A percentile compares a stretch with the other conserved stretches of the same genome.
phyloP scores from a whole-genome alignment of 2,329 filamentous ascomycete genomes.

The Trichoderma arundinaceum region DNA sequence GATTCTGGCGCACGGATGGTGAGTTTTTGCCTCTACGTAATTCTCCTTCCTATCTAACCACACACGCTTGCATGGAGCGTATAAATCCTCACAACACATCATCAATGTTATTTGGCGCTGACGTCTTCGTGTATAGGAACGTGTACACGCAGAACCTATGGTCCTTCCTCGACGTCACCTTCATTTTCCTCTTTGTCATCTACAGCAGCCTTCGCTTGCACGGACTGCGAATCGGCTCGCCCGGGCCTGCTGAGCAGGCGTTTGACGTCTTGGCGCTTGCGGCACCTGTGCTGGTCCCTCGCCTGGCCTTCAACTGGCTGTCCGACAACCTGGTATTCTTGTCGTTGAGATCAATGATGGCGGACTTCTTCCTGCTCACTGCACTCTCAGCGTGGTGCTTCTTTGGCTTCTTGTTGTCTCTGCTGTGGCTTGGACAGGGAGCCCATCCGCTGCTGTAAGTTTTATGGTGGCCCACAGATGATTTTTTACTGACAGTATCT shows the following conservation, averaged over 20 bases:
- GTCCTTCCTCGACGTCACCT: slow-evolving; percentile 84
- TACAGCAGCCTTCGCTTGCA: slow-evolving; percentile 73
- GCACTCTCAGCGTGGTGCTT: slow-evolving; percentile 82
- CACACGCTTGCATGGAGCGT: neutral
- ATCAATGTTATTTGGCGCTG: neutral
- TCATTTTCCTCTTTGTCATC: slow-evolving; percentile 70
- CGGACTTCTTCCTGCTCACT: slow-evolving; percentile 80
- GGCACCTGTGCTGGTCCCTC: slow-evolving; percentile 77
- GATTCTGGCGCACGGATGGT: slow-evolving; percentile 74
- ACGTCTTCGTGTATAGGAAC: slow-evolving; percentile 55
- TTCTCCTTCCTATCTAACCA: neutral
- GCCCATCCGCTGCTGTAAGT: slow-evolving; percentile 62
- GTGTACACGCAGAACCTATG: slow-evolving; percentile 89
- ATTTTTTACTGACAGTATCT: neutral
- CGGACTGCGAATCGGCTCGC: slow-evolving; percentile 59
- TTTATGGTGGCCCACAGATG: too few species aligned
- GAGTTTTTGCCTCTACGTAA: slow-evolving; percentile 35
- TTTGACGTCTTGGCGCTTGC: slow-evolving; percentile 80
- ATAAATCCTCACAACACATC: too few species aligned
- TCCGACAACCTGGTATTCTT: slow-evolving; percentile 86
- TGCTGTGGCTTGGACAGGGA: slow-evolving; percentile 77
- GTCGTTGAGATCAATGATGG: slow-evolving; percentile 82
- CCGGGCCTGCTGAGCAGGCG: slow-evolving; percentile 65
- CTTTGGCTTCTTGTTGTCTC: slow-evolving; percentile 77
- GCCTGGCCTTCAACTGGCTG: slow-evolving; percentile 81